Conservation (phyloP, 306 rosid species). For the Prunus mira region DNA sequence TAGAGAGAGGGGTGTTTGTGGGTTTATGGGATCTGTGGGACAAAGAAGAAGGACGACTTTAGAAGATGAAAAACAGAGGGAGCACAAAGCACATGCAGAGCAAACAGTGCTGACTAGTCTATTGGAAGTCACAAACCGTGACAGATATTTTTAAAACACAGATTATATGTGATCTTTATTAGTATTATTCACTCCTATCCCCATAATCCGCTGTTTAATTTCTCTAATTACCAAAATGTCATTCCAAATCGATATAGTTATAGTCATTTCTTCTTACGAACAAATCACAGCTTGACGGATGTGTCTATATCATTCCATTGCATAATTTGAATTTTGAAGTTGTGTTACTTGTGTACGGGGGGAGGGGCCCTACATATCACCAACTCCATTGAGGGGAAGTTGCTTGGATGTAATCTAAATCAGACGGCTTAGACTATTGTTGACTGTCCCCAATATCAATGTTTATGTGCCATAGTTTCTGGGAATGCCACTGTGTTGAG, state of each 20-base stretch:
- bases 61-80: slow-evolving; percentile 26
- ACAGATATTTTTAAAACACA: slow-evolving; percentile 16
- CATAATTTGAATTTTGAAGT: background rate
- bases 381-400: background rate
- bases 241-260: no score
- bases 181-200: background rate
- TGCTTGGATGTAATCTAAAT: slow-evolving; percentile 9
- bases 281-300: background rate
- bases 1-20: slow-evolving; percentile 11
- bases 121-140: slow-evolving; percentile 24
- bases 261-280: background rate
- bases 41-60: slow-evolving; percentile 19
- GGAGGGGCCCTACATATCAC: background rate
- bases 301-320: background rate
- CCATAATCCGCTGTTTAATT: background rate
- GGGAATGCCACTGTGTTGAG: background rate
- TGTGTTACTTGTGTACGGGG: background rate
- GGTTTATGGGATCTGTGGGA: slow-evolving; percentile 16
- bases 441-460: no score
- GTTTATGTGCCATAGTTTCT: background rate
- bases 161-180: background rate
- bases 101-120: slow-evolving; percentile 22
- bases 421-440: slow-evolving; percentile 6
- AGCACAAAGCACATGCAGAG: slow-evolving; percentile 49
- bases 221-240: background rate